Evolutionary conservation across 2,329 filamentous ascomycete species (phyloP).

Genomic region (Akanthomyces dipterigenus): DNA sequence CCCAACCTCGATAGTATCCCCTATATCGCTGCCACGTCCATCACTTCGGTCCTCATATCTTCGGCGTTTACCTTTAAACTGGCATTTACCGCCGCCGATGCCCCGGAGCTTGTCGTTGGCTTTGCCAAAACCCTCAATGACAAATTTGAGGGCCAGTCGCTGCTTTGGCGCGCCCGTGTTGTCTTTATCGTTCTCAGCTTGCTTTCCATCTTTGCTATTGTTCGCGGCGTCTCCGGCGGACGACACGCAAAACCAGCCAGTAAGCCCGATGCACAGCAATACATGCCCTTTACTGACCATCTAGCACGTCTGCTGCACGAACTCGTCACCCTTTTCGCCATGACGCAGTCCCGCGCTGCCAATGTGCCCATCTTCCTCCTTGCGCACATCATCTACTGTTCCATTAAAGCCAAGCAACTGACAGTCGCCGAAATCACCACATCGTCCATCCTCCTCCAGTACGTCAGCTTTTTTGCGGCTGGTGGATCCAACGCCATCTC

Average conservation of each 20-base stretch:
- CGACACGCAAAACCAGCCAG: constrained; percentile 22
- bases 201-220: constrained; percentile 31
- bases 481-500: constrained; percentile 93
- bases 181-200: constrained; percentile 43
- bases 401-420: constrained; percentile 38
- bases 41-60: constrained; percentile 36
- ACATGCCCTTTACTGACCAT: neutral
- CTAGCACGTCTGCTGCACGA: constrained; percentile 52
- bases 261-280: constrained; percentile 13
- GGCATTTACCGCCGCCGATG: constrained; percentile 79
- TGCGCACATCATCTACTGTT: constrained; percentile 54
- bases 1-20: constrained; percentile 36
- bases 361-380: constrained; percentile 83
- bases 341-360: constrained; percentile 78
- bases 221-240: constrained; percentile 28
- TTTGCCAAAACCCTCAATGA: constrained; percentile 35
- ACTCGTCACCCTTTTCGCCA: constrained; percentile 67
- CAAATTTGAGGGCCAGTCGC: constrained; percentile 34
- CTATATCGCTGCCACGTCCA: constrained; percentile 31
- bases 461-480: constrained; percentile 80
- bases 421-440: constrained; percentile 55
- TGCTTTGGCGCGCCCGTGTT: constrained; percentile 42
- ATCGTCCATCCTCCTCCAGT: constrained; percentile 69
- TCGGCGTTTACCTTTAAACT: constrained; percentile 78
- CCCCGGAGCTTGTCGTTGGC: constrained; percentile 67